Evolutionary conservation across 1,284 basidiomycete genomes (phyloP).

Genomic region (Microbotryum scabiosae): DNA sequence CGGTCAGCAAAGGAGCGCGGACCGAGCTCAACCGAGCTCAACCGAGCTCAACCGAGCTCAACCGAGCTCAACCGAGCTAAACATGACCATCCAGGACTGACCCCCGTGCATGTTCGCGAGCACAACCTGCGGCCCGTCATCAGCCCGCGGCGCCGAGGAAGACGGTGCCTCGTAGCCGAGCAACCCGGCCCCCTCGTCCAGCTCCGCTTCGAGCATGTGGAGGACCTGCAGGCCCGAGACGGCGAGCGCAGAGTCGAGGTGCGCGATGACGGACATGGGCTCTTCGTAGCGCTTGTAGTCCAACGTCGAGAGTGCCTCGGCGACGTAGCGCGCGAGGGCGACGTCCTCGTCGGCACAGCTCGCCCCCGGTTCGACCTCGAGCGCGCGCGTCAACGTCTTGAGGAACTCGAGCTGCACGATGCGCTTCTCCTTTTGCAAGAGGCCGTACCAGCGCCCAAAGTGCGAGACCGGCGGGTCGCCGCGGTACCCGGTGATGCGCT

Average conservation of each 20-base stretch:
- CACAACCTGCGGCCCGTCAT: neutral
- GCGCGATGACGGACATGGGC: slow-evolving; percentile 71
- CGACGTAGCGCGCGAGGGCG: slow-evolving; percentile 78
- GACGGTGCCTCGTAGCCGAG: slow-evolving; percentile 40
- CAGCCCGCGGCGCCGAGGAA: slow-evolving; percentile 25
- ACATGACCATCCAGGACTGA: neutral
- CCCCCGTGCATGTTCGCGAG: neutral
- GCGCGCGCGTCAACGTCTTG: slow-evolving; percentile 67
- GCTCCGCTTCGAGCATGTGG: slow-evolving; percentile 30
- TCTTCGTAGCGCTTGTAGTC: slow-evolving; percentile 95
- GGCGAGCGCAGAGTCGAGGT: slow-evolving; percentile 69
- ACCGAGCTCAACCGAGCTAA: no score
- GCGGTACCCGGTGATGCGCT: slow-evolving; percentile 46
- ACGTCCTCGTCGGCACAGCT: slow-evolving; percentile 54
- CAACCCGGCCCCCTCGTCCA: slow-evolving; percentile 11
- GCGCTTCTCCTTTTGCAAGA: slow-evolving; percentile 81
- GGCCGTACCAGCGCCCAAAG: slow-evolving; percentile 75
- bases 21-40: no score
- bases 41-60: no score
- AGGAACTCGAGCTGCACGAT: slow-evolving; percentile 74
- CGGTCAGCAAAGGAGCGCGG: neutral
- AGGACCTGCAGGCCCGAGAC: slow-evolving; percentile 71
- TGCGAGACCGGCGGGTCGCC: slow-evolving; percentile 58
- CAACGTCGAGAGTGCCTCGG: slow-evolving; percentile 82
- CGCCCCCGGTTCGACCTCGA: slow-evolving; percentile 53